Evolutionary conservation across 805 yeast genomes (phyloP), one percentile per base, ranked within the genome.

Genomic region (Suhomyces sp.): DNA sequence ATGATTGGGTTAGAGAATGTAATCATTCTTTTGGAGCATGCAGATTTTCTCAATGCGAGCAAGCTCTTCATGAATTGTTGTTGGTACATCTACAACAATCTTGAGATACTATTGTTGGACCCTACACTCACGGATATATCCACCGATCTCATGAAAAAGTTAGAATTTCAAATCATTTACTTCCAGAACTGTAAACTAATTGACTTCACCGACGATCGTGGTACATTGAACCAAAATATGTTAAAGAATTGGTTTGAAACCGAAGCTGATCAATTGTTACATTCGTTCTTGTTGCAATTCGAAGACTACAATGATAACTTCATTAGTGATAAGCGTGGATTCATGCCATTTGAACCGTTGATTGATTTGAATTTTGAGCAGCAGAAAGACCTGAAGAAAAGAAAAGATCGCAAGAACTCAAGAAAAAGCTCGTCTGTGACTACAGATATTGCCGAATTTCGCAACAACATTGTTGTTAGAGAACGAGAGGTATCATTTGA

Each of bases 81-180:
- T 17, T 80, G 87, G 81, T 83, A 74, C 46, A 65, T 86, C 9
- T 78, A 74, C 44, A 70, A 75, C 43, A 86, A 87, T 52, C 59
- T 84, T 36, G 88, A 80, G 19, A 51, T 77, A 3, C 48, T 85
- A 11, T 60, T 88, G 21, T 72, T 77, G 35, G 81, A 79, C 36
- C 40, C 53, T 2, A 28, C 51, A 6, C 47, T 64, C 32, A 39
- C 46, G 17, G 63, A 54, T 11, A 42, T 66, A 12, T 59, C 63
- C 5, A 39, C 39, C 12, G 60, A 57, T 1, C 18, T 61, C 5
- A 25, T 63, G 18, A 24, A 32, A 5, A 48, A 46, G 32, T 33
- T 67, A 11, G 72, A 68, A 33, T 30, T 31, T 7, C 55, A 56
- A 28, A 40, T 65, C 5, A 40, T 34, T 13, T 46, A 54, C 26